Evolutionary conservation across 2,329 filamentous ascomycete species (phyloP).

Genomic region (Chaetomium sp.): DNA sequence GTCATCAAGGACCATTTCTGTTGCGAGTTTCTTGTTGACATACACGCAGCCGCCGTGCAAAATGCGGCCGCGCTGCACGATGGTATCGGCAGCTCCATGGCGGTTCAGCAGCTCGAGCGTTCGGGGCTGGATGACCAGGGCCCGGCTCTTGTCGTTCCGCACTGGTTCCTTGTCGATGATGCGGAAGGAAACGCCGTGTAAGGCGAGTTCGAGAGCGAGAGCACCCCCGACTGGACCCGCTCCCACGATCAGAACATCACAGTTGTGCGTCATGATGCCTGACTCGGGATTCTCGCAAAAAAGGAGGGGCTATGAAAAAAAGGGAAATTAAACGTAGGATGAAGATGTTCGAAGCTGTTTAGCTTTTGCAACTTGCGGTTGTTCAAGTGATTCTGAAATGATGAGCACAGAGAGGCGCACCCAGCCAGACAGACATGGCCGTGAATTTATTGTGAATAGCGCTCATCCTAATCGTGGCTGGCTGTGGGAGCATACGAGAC

Average conservation of each 20-base stretch:
- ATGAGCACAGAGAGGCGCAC: too few relatives aligned
- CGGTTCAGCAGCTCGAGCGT: slow-evolving; percentile 45
- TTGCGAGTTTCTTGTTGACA: slow-evolving; percentile 28
- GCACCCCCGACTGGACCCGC: slow-evolving; percentile 39
- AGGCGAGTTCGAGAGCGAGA: slow-evolving; percentile 35
- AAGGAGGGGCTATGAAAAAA: background rate
- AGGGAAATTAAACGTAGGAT: background rate
- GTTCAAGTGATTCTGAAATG: too few relatives aligned
- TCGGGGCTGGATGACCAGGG: slow-evolving; percentile 41
- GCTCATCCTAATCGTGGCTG: too few relatives aligned
- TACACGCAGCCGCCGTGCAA: slow-evolving; percentile 35
- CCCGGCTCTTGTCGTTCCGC: slow-evolving; percentile 35
- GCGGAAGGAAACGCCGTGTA: slow-evolving; percentile 31
- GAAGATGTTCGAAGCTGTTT: too few relatives aligned
- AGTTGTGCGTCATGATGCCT: slow-evolving; percentile 10
- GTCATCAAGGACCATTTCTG: slow-evolving; percentile 29
- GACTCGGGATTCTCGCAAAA: background rate
- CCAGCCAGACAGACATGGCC: too few relatives aligned
- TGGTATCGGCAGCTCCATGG: slow-evolving; percentile 32
- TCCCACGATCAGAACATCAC: slow-evolving; percentile 38
- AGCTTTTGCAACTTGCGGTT: too few relatives aligned
- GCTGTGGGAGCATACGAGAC: too few relatives aligned
- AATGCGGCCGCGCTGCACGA: slow-evolving; percentile 33
- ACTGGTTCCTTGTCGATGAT: slow-evolving; percentile 32
- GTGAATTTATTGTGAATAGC: too few relatives aligned